Conservation (phyloP, 768 basidiomycete genomes). For the Psilocybe cyanescens region DNA sequence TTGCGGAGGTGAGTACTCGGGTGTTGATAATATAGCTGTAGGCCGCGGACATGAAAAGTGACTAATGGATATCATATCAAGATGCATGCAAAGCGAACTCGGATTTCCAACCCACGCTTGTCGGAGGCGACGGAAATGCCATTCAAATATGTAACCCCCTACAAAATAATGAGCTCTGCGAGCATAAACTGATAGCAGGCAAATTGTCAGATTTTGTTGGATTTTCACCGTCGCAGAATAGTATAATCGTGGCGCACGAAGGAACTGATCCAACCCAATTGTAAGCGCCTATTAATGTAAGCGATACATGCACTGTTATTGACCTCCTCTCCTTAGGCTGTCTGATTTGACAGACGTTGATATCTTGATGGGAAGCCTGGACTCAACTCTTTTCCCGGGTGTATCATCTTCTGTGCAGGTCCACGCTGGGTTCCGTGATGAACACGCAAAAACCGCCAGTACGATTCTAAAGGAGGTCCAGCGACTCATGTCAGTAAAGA, state of each 20-base stretch:
- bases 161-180: not conserved
- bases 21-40: constrained; percentile 21
- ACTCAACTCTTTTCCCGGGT: constrained; percentile 53
- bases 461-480: constrained; percentile 47
- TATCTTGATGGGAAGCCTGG: constrained; percentile 38
- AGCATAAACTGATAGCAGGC: no score
- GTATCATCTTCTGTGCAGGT: constrained; percentile 42
- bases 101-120: constrained; percentile 32
- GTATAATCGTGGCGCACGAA: constrained; percentile 64
- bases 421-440: constrained; percentile 53
- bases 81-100: constrained; percentile 36
- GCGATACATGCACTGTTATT: constrained; percentile 38
- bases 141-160: constrained; percentile 34
- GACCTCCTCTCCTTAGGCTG: constrained; percentile 29
- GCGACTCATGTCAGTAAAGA: constrained; percentile 37
- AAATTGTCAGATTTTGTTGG: constrained; percentile 54
- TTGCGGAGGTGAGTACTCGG: constrained; percentile 29
- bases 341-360: constrained; percentile 52
- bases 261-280: constrained; percentile 61
- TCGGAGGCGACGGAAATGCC: constrained; percentile 34
- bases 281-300: constrained; percentile 49
- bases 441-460: constrained; percentile 40
- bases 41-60: not conserved
- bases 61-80: constrained; percentile 5
- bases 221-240: constrained; percentile 51